Base-by-base conservation (phyloP, 371 early-diverging fungal genomes). In the Mortierella sp. region DNA sequence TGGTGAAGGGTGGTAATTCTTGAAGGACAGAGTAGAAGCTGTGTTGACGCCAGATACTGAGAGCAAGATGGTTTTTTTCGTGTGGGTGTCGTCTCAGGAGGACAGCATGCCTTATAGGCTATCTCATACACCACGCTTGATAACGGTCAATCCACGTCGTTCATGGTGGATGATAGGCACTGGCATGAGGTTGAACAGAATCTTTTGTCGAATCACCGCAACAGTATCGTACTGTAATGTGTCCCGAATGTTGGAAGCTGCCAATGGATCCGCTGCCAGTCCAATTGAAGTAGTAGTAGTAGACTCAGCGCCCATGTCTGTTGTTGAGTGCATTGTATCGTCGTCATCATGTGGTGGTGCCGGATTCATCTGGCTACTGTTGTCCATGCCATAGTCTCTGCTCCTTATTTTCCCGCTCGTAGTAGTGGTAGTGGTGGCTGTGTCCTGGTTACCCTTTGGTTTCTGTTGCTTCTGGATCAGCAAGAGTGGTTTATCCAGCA, bases 131-230 rank as follows among this genome's bases (percentile, higher is more conserved):
- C 82, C 86, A 3, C 86, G 80, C 48, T 82, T 85, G 78, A 81
- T 85, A n/a, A 77, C 70, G 24, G 81, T 85, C 58, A 85, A 48
- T 48, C 86, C 86, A 19, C 86, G 79, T 47, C 86, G 86, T 26
- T 86, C 86, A 9, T 74, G 57, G 26, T 86, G 82, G 58, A 86
- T 86, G 52, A 86, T 86, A 3, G 86, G 82, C 42, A 79, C 74
- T 21, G 86, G 86, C 86, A 86, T 86, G 0, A 76, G 28, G 68
- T 82, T 86, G 74, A 86, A 86, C 2, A 86, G 76, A n/a, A 86
- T 82, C 75, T 82, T 86, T 80, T 86, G 78, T 0, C 86, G 82
- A 73, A 86, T 86, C 52, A 86, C 74, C 0, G 86, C 86, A 34
- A 86, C 80, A 4, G 82, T 86, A 38, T 86, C 63, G 58, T 81